Evolutionary conservation across 2,329 filamentous ascomycete species (phyloP), one percentile per base, ranked within the genome.

Genomic region (Alternaria triticina): DNA sequence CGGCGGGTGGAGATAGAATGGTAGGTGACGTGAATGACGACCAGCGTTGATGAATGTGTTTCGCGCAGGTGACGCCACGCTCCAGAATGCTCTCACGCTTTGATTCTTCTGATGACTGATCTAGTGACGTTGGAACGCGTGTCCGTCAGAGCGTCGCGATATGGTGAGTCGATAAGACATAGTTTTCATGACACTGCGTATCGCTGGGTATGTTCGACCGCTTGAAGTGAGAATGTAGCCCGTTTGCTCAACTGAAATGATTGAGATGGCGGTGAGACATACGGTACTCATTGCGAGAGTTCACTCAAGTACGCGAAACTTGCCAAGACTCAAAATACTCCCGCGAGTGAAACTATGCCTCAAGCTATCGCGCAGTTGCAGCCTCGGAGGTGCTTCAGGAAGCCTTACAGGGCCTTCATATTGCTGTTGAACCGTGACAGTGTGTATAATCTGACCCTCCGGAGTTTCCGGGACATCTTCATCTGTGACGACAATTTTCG

Each of bases 291-390:
- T 12, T 36, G 13, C 5, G 28, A 3, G 2, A 5, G 13, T 8
- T 61, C 30, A 54, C 12, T 61, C 23, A 4, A 40, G 54, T 27
- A 56, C 43, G 11, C 57, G 61, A 8, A 55, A 59, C n/a, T 58
- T 70, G 4, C 61, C 67, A 20, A 66, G 45, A 17, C 68, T 68
- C 8, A 74, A 22, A 3, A 74, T 65, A 15, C 47, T 72, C 11
- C 66, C 69, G 13, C 59, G 57, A 13, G 64, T 61, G 50, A 76
- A 73, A 17, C 67, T 74, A 13, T 72, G 59, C 9, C 64, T 55
- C 9, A 76, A 52, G 55, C 72, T 75, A 5, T 71, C 62, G 20
- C 73, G 67, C 17, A 72, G 44, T 8, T 71, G 55, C 15, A 73
- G 54, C 27, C 62, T 67, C 2, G 73, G 69, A 5, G 69, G 36